Base-by-base conservation (phyloP, 176 grass and related monocot species). In the Bonia amplexicaulis region DNA sequence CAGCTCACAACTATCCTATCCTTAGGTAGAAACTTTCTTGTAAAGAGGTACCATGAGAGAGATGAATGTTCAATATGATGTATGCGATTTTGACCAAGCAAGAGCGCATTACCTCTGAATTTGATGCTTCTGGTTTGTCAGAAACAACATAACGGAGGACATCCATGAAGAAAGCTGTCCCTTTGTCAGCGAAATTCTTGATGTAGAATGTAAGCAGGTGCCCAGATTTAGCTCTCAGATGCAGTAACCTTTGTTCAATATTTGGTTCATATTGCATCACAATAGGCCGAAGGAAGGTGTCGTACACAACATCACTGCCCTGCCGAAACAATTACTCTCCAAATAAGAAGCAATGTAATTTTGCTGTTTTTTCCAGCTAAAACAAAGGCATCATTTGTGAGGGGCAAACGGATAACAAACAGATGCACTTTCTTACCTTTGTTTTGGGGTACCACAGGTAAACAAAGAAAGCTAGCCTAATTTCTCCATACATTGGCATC, bases 401-500 rank as follows among this genome's bases (percentile, higher is more conserved):
- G 47, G 7, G 14, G 25, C 29, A 0, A 17, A 42, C 42, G 40
- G 48, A 65, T 33, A 9, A 22, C 22, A 10, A 60, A 25, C 9
- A 49, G 1, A 42, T 42, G 6, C 41, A n/a, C 20, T 82, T 33
- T 60, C 33, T 69, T 65, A 92, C 92, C 90, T 90, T 94, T 29
- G 90, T 94, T 85, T 92, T 92, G 5, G 92, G 92, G 39, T 89
- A 94, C 92, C 92, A 94, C 45, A 94, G 52, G 80, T 90, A 92
- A 46, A 94, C 92, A 51, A 92, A 92, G 84, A 94, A 94, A 82
- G 92, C 92, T 53, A 92, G 72, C 84, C 90, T 94, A 44, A 82
- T 88, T 90, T 94, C 89, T 85, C 87, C 89, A 49, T 94, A 94
- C 92, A 94, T 92, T 39, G 92, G 92, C 81, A 94, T 75, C 92